Evolutionary conservation across 352 stramenopile genomes (phyloP), one percentile per base, ranked within the genome.

Genomic region (Phytophthora citricola): DNA sequence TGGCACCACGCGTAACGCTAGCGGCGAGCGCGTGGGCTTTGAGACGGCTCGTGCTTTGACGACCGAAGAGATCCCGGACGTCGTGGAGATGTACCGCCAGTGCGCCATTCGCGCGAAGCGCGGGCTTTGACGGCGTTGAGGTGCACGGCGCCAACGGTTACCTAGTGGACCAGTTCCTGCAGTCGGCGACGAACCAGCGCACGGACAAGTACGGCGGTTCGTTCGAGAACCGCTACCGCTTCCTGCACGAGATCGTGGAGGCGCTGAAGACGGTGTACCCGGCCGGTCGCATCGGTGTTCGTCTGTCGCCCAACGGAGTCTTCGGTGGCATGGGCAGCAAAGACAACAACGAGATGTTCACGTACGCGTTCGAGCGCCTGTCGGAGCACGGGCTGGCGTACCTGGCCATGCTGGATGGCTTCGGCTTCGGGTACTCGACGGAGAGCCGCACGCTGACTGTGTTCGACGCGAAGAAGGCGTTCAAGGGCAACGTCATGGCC

Each of bases 311-410:
- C 1, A 64, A 64, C 36, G 44, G 57, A 12, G 43, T 55, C 4
- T 64, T 55, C 17, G 57, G 46, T 3, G 57, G 57, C 17, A 64
- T 64, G 57, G 57, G 57, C n/a, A 58, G 57, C 24, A 43, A 47
- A 14, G 57, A 64, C 57, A 64, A 64, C 46, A 48, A 54, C 26
- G 57, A 64, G 36, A 62, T 62, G 31, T 62, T 54, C 43, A 47
- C 20, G 43, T 62, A 62, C 43, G 43, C 40, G 8, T 54, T 51
- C 14, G 54, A 62, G 32, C 43, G 43, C 26, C 54, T 62, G 15
- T 45, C 31, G 20, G 31, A 39, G 54, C 54, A 62, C 7, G 43
- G 43, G 4, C 20, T 62, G 11, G 54, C 43, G 1, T 62, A 62
- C 54, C 20, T 54, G 17, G 54, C 54, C 0, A 62, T 62, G 31